Evolutionary conservation across 495 filamentous ascomycete genomes (phyloP).

Genomic region (Aspergillus taichungensis): DNA sequence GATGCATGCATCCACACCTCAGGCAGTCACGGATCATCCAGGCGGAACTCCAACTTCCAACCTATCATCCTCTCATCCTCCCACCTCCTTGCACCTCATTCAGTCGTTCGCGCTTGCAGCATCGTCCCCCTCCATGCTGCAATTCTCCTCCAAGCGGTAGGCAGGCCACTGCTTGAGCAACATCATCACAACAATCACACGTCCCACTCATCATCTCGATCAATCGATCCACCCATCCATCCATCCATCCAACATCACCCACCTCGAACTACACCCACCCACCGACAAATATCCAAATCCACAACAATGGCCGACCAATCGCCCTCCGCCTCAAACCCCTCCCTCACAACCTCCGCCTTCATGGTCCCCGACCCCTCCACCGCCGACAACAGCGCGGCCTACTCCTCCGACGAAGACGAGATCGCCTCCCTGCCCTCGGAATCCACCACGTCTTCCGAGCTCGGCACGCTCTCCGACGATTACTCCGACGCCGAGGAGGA

Average conservation of each 20-base stretch:
- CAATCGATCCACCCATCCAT: slow-evolving; percentile 1
- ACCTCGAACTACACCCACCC: background rate
- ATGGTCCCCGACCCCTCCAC: slow-evolving; percentile 32
- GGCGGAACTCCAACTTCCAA: background rate
- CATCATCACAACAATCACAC: background rate
- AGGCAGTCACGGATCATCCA: no score
- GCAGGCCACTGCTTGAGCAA: slow-evolving; percentile 30
- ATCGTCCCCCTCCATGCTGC: slow-evolving; percentile 15
- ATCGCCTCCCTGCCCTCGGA: slow-evolving; percentile 73
- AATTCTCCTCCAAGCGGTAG: slow-evolving; percentile 23
- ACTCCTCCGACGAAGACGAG: slow-evolving; percentile 48
- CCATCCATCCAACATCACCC: background rate
- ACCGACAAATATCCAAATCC: slow-evolving; percentile 10
- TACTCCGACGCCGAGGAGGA: slow-evolving; percentile 81
- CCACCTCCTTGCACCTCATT: background rate
- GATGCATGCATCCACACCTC: no score
- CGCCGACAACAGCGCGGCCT: slow-evolving; percentile 18
- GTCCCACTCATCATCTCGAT: slow-evolving; percentile 4
- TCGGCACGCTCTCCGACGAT: slow-evolving; percentile 44
- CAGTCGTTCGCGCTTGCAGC: background rate
- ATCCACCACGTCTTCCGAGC: slow-evolving; percentile 50
- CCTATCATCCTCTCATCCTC: background rate
- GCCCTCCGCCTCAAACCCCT: slow-evolving; percentile 29
- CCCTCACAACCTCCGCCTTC: slow-evolving; percentile 36
- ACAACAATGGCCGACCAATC: slow-evolving; percentile 22